Evolutionary conservation across 306 rosid species (phyloP), one percentile per base, ranked within the genome.

Genomic region (Cucumis hystrix): DNA sequence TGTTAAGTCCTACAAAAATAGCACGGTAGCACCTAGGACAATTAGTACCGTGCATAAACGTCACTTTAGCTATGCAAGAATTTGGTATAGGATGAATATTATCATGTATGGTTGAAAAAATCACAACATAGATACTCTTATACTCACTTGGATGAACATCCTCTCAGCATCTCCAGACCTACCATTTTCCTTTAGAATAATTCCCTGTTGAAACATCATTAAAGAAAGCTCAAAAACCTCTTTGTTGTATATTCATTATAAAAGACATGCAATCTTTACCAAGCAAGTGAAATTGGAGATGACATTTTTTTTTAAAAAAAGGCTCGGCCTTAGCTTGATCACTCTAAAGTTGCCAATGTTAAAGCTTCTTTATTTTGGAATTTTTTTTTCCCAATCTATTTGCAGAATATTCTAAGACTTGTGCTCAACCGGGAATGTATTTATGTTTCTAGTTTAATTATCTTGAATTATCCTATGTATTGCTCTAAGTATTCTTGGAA

Each of bases 141-240:
- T 78, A 89, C 91, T 87, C 81, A 94, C 98, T 84, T 91, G 98
- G 80, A 94, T 94, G 78, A 91, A 94, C 98, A 94, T 91, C 75
- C 98, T 85, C 86, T 94, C 98, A 28, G 98, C 97, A 74, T 86
- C 97, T 81, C 98, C 98, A 83, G 79, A 63, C 65, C 86, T 91
- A 23, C 89, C 91, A 79, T 90, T 94, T 85, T 94, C 92, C 84
- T 88, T 90, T 75, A 94, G 80, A 83, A 91, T 87, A 85, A 91
- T 89, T 82, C 97, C 98, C 97, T 94, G 87, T 61, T 62, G 72
- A 82, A 77, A 39, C 47, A 79, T 76, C 54, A 78, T 74, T 57
- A 43, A 79, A 60, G 18, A 43, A 71, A 49, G 23, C 76, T 51
- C 25, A 49, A 15, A 25, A 8, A 49, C 76, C 76, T 52, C 59